Evolutionary conservation across 257 asterid genomes (phyloP), one percentile per base, ranked within the genome.

Genomic region (Ophiorrhiza pumila): DNA sequence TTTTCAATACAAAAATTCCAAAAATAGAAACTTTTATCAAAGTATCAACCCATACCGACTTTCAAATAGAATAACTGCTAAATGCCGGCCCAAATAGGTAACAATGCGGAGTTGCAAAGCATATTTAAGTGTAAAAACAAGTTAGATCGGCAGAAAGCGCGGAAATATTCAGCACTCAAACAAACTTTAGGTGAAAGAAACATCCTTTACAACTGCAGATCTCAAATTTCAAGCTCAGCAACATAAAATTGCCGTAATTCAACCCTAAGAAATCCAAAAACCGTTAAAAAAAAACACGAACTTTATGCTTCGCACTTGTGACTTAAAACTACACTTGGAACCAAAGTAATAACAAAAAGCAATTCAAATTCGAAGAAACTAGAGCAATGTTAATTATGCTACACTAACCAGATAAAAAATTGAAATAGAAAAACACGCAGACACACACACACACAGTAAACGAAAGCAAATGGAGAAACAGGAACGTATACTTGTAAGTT

Each of bases 171-270:
- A 6, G 39, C 9, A 20, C 52, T 58, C 58, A 71, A 69, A 49
- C 62, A 7, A 50, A 70, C 78, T 15, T 31, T 69, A 35, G 68
- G 60, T 29, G 20, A 42, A 71, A 32, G 35, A 71, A 64, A 61
- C 41, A 34, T 74, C 34, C 55, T 60, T 73, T 65, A 68, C 20
- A 47, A 17, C 31, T 13, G 53, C 78, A 84, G 88, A 84, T 83
- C 91, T 77, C 82, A 55, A 31, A 55, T 73, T 79, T 64, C 77
- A 78, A 79, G 71, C 70, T 71, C 63, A 35, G 31, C 62, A 10
- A 47, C 69, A 71, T 71, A 69, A 25, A 69, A 50, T 5, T 23
- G 8, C 53, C 31, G 17, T 7, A 52, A 71, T 55, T 41, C 67
- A 57, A 41, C 22, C 56, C 41, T 6, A 62, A 15, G 32, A 57